Evolutionary conservation across 192 early-diverging fungal species (phyloP).

Genomic region (Spizellomyces punctatus): DNA sequence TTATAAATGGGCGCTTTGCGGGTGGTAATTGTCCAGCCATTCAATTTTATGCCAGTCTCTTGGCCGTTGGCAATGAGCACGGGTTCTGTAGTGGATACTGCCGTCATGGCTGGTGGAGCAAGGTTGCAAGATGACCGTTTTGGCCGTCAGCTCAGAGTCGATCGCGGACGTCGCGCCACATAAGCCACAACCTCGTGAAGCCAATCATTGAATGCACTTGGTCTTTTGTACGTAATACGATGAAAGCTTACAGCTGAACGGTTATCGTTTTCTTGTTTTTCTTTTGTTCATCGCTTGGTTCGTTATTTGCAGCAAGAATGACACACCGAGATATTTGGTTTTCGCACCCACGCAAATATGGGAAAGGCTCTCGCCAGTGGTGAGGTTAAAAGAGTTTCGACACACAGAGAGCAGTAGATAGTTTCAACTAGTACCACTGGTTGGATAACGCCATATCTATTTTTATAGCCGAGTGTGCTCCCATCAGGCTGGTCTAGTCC

Average conservation of each 20-base stretch:
- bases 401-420: neutral
- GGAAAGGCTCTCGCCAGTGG: constrained; percentile 99
- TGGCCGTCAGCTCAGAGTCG: too few species aligned
- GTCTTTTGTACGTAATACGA: too few species aligned
- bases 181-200: too few species aligned
- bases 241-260: too few species aligned
- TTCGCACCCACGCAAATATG: constrained; percentile 94
- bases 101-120: too few species aligned
- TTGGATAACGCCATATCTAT: neutral
- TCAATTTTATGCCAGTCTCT: constrained; percentile 35
- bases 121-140: too few species aligned
- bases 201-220: too few species aligned
- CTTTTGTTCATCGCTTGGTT: too few species aligned
- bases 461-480: constrained; percentile 87
- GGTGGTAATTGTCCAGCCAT: constrained; percentile 60
- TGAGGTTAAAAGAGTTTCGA: constrained; percentile 37
- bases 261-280: too few species aligned
- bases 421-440: neutral
- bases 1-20: constrained; percentile 63
- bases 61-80: neutral
- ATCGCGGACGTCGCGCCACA: too few species aligned
- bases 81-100: too few species aligned
- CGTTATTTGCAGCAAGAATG: constrained; percentile 61
- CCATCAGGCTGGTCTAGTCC: constrained; percentile 99
- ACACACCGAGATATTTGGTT: constrained; percentile 96